Conservation (phyloP, 768 basidiomycete species). For the Suillus subaureus region DNA sequence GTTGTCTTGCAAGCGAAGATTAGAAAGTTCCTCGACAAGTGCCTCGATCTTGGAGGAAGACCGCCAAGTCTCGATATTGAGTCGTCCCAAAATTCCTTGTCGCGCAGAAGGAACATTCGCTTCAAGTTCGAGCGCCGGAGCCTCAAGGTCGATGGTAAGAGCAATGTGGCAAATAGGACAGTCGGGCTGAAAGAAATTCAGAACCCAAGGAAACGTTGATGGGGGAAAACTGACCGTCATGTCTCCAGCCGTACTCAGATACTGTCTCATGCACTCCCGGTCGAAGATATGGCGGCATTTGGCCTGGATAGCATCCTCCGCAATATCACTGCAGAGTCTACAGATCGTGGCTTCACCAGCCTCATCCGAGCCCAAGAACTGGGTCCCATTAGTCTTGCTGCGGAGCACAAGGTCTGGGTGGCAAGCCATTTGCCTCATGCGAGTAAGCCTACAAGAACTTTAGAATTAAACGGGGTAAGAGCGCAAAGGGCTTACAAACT, state of each 20-base stretch:
- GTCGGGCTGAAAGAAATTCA: slow-evolving; percentile 56
- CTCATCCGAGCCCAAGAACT: slow-evolving; percentile 58
- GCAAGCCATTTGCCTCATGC: slow-evolving; percentile 95
- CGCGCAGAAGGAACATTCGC: slow-evolving; percentile 51
- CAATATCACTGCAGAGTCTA: slow-evolving; percentile 94
- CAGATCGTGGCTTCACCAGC: slow-evolving; percentile 82
- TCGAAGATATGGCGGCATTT: slow-evolving; percentile 95
- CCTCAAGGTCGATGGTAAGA: slow-evolving; percentile 95
- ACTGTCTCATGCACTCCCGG: slow-evolving; percentile 93
- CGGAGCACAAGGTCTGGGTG: slow-evolving; percentile 93
- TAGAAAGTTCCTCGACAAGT: slow-evolving; percentile 88
- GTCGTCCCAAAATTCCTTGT: slow-evolving; percentile 92
- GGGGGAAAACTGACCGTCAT: slow-evolving; percentile 46
- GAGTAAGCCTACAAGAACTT: slow-evolving; percentile 66
- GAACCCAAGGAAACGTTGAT: not conserved
- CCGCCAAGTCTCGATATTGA: slow-evolving; percentile 88
- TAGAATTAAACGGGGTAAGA: not conserved
- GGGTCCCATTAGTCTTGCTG: slow-evolving; percentile 74
- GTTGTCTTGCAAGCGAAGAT: slow-evolving; percentile 78
- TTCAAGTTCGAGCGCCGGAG: slow-evolving; percentile 84
- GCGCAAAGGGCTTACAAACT: slow-evolving; percentile 54
- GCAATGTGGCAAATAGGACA: slow-evolving; percentile 95
- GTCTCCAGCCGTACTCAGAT: slow-evolving; percentile 76
- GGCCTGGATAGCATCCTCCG: slow-evolving; percentile 95
- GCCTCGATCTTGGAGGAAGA: slow-evolving; percentile 99